Evolutionary conservation across 768 basidiomycete species (phyloP).

Genomic region (Boletellus ananiceps): DNA sequence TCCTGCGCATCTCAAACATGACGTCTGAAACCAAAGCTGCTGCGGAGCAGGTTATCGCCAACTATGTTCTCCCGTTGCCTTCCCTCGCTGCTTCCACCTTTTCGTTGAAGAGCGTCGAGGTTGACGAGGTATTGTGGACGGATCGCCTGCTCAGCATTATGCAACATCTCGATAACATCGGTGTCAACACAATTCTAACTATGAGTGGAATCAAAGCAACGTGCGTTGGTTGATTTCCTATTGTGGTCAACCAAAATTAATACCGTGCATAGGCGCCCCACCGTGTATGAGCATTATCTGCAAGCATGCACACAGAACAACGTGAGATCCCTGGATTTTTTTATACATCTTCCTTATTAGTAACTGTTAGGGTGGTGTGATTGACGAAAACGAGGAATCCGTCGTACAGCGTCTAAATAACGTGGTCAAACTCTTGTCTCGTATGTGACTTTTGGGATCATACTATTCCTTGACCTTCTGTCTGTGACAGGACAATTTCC

Average conservation of each 20-base stretch:
- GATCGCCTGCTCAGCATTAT: slow-evolving; percentile 75
- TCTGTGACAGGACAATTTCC: slow-evolving; percentile 45
- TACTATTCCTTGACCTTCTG: not conserved
- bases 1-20: slow-evolving; percentile 54
- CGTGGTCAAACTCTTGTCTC: slow-evolving; percentile 53
- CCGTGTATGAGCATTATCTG: slow-evolving; percentile 64
- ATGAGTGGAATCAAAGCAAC: slow-evolving; percentile 59
- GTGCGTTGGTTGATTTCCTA: slow-evolving; percentile 36
- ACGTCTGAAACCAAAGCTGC: slow-evolving; percentile 56
- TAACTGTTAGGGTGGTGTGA: slow-evolving; percentile 73
- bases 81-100: slow-evolving; percentile 36
- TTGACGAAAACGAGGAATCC: slow-evolving; percentile 75
- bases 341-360: not conserved
- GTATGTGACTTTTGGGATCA: slow-evolving; percentile 38
- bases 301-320: slow-evolving; percentile 77
- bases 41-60: slow-evolving; percentile 63
- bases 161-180: slow-evolving; percentile 58
- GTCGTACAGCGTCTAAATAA: slow-evolving; percentile 52
- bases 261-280: slow-evolving; percentile 54
- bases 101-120: slow-evolving; percentile 44
- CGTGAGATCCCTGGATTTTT: slow-evolving; percentile 42
- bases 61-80: slow-evolving; percentile 82
- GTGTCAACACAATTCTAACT: slow-evolving; percentile 51
- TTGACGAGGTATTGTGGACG: slow-evolving; percentile 83
- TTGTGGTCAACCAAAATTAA: not conserved